Conservation (phyloP, 305 asterid genomes). For the Fraxinus albicans region DNA sequence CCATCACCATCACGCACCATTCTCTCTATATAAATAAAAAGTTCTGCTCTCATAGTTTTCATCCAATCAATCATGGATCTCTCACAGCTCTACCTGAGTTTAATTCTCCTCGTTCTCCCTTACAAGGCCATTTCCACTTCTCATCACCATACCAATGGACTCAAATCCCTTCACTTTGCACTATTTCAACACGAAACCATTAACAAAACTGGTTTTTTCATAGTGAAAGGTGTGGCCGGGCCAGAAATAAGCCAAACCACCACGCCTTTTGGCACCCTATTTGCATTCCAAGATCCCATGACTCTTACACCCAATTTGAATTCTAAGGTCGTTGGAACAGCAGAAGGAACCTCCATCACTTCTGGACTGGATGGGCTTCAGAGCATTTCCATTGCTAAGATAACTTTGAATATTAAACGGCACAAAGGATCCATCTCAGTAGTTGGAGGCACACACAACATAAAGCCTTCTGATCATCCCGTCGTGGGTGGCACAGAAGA, state of each 20-base stretch:
- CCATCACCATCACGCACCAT: too few relatives aligned
- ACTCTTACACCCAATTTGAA: conserved; percentile 14
- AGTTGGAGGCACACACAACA: conserved; percentile 27
- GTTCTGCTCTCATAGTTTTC: not conserved
- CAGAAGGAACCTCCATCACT: conserved; percentile 28
- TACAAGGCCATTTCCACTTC: conserved; percentile 8
- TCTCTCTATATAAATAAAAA: not conserved
- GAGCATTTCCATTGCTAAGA: conserved; percentile 22
- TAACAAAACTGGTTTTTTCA: conserved; percentile 21
- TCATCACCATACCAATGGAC: conserved; percentile 11
- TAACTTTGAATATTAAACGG: conserved; percentile 21
- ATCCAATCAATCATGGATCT: conserved; percentile 10
- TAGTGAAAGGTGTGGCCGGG: conserved; percentile 30
- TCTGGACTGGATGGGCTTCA: conserved; percentile 24
- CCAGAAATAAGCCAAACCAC: conserved; percentile 17
- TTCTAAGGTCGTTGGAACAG: conserved; percentile 21
- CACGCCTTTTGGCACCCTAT: conserved; percentile 28
- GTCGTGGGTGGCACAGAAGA: conserved; percentile 31
- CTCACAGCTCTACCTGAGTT: not conserved
- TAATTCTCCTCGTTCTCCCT: conserved; percentile 5
- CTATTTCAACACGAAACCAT: conserved; percentile 32
- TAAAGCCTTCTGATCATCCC: conserved; percentile 29
- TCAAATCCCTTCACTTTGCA: conserved; percentile 21
- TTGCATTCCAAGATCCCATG: conserved; percentile 27
- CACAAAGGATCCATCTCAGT: conserved; percentile 26